These are phyloP conservation scores for Harrya chromipes DNA, from an alignment of 768 basidiomycete species.

Conservation along the genomic window DNA sequence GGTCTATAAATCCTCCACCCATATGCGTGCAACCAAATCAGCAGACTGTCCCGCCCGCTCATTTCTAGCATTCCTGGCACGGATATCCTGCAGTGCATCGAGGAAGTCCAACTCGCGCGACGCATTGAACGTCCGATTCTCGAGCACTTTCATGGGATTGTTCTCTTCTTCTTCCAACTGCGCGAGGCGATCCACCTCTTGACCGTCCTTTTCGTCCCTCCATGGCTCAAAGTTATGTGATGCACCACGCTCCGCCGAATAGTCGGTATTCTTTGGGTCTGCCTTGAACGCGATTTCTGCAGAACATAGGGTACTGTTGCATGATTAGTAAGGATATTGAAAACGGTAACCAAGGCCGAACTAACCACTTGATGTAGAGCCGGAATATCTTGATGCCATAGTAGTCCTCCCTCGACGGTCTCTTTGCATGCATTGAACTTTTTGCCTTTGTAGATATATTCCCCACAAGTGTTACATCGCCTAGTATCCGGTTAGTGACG, in stretches of 20 bases:
- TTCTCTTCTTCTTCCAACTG: conserved; percentile 90
- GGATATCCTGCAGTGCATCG: conserved; percentile 91
- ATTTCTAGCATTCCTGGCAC: conserved; percentile 82
- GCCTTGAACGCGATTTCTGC: conserved; percentile 99
- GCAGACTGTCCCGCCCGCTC: conserved; percentile 78
- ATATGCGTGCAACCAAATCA: conserved; percentile 63
- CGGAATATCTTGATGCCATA: conserved; percentile 97
- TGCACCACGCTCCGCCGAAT: conserved; percentile 93
- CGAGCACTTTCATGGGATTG: conserved; percentile 95
- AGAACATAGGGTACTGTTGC: conserved; percentile 81
- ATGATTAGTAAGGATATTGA: conserved; percentile 10
- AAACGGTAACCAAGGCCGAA: conserved; percentile 16
- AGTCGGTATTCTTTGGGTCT: conserved; percentile 97
- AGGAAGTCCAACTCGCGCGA: conserved; percentile 98
- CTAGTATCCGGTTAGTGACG: conserved; percentile 36
- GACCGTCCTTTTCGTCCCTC: conserved; percentile 75
- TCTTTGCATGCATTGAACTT: conserved; percentile 99
- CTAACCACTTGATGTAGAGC: conserved; percentile 88
- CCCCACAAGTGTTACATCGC: conserved; percentile 94
- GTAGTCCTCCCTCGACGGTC: conserved; percentile 94
- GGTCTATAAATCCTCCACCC: conserved; percentile 66
- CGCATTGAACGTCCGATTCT: conserved; percentile 88
- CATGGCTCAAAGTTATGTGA: conserved; percentile 98
- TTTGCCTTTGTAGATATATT: conserved; percentile 99
- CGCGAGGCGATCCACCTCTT: conserved; percentile 82